Base-by-base conservation (phyloP, 2,329 filamentous ascomycete species). In the Phoma sp. region DNA sequence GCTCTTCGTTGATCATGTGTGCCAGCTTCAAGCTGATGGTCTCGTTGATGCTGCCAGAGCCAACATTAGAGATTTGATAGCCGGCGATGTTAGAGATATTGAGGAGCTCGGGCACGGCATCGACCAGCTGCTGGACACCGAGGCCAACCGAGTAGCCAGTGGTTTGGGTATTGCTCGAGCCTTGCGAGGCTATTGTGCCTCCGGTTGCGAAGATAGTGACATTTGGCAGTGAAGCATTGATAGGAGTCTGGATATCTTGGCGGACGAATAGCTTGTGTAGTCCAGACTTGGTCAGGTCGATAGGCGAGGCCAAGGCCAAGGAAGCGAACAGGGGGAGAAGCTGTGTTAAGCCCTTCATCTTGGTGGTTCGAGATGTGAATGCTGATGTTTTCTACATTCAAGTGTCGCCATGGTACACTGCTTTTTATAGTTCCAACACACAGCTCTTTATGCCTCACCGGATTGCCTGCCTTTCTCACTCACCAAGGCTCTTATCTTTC, bases 161-260 rank as follows among this genome's bases (percentile, higher is more conserved):
- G 22, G 76, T 88, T 57, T 83, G 79, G 17, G 77, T 79, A 22
- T 78, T 78, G 33, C 76, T 79, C n/a, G 68, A 70, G 1, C 79
- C 81, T 55, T 79, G 77, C 2, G 82, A 82, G 13, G 84, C 84
- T 43, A 87, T 87, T 9, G 84, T 87, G 32, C 84, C 85, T 15
- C 84, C 84, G 6, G 81, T 84, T 6, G 80, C 80, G 60, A 83
- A 84, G 57, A 85, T 83, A 55, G 82, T 85, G 46, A 86, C 74
- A 62, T 84, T 85, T 9, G 82, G 82, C 0, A 84, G 76, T 31
- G 74, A 77, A n/a, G 74, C 72, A 53, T 82, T 81, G 52, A 76
- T 64, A 27, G 70, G 56, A 8, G 70, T 66, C 45, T 73, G 60
- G 35, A 72, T 62, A 36, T 74, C 69, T 51, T 73, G 68, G 22